Evolutionary conservation across 495 filamentous ascomycete genomes (phyloP).

Genomic region (Neurospora sp.): DNA sequence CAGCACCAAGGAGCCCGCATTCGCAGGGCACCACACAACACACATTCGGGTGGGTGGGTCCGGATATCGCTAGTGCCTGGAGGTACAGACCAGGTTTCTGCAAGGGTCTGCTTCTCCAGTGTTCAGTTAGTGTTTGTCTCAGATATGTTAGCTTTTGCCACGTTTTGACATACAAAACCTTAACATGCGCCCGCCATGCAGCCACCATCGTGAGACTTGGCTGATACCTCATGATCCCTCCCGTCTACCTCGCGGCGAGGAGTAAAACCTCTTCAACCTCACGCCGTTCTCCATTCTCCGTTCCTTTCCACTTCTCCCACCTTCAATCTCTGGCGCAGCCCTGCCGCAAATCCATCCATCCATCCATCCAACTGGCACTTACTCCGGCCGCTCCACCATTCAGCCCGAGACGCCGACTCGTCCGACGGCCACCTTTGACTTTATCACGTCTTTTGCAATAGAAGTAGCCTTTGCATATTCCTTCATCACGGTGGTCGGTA

Average conservation of each 20-base stretch:
- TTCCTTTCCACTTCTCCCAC: neutral
- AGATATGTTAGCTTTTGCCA: neutral
- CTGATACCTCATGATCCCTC: slow-evolving; percentile 6
- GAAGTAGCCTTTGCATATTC: neutral
- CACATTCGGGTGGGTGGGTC: slow-evolving; percentile 7
- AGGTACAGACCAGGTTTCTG: slow-evolving; percentile 17
- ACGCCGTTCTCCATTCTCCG: slow-evolving; percentile 4
- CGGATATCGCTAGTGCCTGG: slow-evolving; percentile 4
- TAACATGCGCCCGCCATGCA: slow-evolving; percentile 12
- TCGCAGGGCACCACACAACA: slow-evolving; percentile 1
- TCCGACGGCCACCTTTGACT: neutral
- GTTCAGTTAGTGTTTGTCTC: slow-evolving; percentile 1
- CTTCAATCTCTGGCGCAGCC: neutral
- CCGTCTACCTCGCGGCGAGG: neutral
- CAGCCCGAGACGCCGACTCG: neutral
- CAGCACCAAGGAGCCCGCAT: neutral
- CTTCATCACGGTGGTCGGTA: neutral
- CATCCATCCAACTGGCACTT: neutral
- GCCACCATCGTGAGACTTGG: slow-evolving; percentile 15
- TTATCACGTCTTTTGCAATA: neutral
- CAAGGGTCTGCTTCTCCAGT: slow-evolving; percentile 21
- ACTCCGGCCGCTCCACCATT: neutral
- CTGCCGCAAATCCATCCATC: neutral
- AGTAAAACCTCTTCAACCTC: slow-evolving; percentile 17
- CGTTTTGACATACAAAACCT: neutral